Percentiles rank a stretch among this genome's conserved stretches.
phyloP scores from a whole-genome alignment of 345 rosid species.

The Eutrema yunnanense region DNA sequence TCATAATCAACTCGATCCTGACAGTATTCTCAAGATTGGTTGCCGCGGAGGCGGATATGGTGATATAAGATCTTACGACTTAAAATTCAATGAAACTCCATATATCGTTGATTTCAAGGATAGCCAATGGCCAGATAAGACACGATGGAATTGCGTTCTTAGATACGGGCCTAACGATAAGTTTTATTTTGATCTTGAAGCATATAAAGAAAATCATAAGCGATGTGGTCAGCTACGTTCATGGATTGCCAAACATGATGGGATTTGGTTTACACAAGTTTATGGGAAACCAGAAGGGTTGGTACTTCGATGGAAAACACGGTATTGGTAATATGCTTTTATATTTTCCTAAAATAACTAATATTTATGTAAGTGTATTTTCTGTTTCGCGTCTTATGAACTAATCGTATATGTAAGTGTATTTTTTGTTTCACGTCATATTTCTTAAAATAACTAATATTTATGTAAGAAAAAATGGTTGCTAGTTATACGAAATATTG shows the following conservation, averaged over 20 bases:
- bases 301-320: not conserved
- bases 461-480: too few species aligned
- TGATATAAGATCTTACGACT: not conserved
- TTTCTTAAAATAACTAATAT: too few species aligned
- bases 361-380: too few species aligned
- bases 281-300: not conserved
- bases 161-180: not conserved
- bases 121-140: not conserved
- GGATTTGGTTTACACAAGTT: not conserved
- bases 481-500: too few species aligned
- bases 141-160: not conserved
- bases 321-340: too few species aligned
- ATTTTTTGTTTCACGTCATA: too few species aligned
- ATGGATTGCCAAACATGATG: not conserved
- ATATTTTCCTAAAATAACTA: too few species aligned
- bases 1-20: too few species aligned
- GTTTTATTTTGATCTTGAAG: not conserved
- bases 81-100: not conserved
- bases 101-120: not conserved
- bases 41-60: too few species aligned
- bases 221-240: not conserved
- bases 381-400: too few species aligned
- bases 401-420: too few species aligned
- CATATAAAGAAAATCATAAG: not conserved
- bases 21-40: too few species aligned